Evolutionary conservation across 768 basidiomycete species (phyloP), one percentile per base, ranked within the genome.

Genomic region (Ramaria rubella): DNA sequence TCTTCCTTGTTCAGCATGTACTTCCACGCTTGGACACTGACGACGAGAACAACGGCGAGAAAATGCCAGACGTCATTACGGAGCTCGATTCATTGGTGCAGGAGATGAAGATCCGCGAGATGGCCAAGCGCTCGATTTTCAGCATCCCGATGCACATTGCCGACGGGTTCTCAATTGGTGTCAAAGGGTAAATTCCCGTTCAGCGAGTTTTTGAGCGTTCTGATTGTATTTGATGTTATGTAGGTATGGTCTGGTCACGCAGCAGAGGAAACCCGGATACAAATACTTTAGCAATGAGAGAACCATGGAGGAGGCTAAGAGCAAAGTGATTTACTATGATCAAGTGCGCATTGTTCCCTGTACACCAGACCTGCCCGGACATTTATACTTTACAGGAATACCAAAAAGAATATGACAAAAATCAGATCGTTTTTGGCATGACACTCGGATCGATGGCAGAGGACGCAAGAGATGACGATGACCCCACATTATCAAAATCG

Each of bases 201-300:
- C 40, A 19, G 23, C 8, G n/a, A n/a, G n/a, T n/a, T n/a, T n/a
- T n/a, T n/a, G n/a, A n/a, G n/a, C n/a, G n/a, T 42, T 29, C 26
- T 33, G 24, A 42, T 42, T 26, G 29, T 29, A 30, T 4, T 21
- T 33, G 1, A 12, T 31, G 14, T 30, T 23, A 24, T 15, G 15
- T 46, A 96, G 93, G 46, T 99, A 95, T 68, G 86, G 90, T 8
- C 70, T 95, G 43, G 79, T 98, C 15, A 90, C 90, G 1, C 86
- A 94, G 64, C 92, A 94, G 70, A 88, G 80, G 68, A 94, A 87
- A 69, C 88, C 90, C 0, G 53, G 76, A 4, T 87, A 92, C 68
- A 87, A 82, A 65, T 90, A 92, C 64, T 94, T 96, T 59, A 80
- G 83, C 33, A 90, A 90, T 64, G 77, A 81, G 57, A 91, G 82